Base-by-base conservation (phyloP, 768 basidiomycete species). In the Lactifluus hygrophoroides region DNA sequence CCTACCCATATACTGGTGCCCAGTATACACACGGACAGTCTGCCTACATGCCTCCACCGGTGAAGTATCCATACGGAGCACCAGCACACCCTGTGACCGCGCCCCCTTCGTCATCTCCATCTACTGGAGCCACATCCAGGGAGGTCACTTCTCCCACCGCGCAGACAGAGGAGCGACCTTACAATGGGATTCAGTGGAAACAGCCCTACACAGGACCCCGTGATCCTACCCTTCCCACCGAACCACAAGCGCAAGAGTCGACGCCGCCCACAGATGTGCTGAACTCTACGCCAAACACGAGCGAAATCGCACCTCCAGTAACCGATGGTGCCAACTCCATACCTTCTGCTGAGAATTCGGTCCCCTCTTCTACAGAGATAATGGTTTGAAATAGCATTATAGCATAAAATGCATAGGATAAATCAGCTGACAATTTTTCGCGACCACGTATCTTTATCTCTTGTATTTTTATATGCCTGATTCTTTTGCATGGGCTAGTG, bases 1-100 rank as follows among this genome's bases (percentile, higher is more conserved):
- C 53, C 10, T 54, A 60, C 43, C 52, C 58, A 35, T 57, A 51
- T 50, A 50, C 51, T 2, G 47, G 58, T 49, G 54, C 46, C 19
- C 49, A 47, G 19, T 54, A 44, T 47, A 8, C 54, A 37, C 5
- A 38, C 7, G 44, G 42, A 37, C 56, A 56, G 17, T 14, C 51
- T 16, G 10, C 65, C 65, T 68, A 64, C 59, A 55, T 50, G 7
- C 34, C 58, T 32, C 54, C 53, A 23, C 43, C 54, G 9, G 45
- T 55, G 35, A 54, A 51, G 54, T 60, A 60, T 47, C 58, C 58
- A 17, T 60, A 60, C 25, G 58, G 58, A 21, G 58, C 58, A 16
- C 58, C 58, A 35, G 48, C 47, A 14, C 19, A 35, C 32, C n/a
- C 46, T 7, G 27, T 23, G 34, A 5, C 48, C 10, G 35, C 28